These are phyloP conservation scores for Cenchrus fungigraminus DNA, from an alignment of 176 grass and related monocot genomes.

Conservation along the genomic window DNA sequence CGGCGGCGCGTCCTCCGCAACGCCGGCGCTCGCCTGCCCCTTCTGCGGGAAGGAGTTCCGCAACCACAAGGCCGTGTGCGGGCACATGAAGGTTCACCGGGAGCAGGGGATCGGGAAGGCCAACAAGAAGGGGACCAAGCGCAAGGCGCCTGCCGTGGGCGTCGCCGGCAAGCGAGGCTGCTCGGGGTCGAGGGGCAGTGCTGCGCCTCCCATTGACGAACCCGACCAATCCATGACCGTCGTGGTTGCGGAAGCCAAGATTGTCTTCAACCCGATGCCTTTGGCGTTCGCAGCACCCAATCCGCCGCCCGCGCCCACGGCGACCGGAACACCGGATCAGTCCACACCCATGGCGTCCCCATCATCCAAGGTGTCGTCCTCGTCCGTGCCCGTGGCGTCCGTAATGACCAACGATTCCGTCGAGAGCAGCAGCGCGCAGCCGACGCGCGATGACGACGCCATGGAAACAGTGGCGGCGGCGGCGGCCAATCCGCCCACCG, in stretches of 20 bases:
- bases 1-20: no score
- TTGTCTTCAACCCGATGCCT: not conserved
- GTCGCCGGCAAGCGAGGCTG: not conserved
- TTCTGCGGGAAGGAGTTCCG: conserved; percentile 30
- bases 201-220: not conserved
- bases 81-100: conserved; percentile 47
- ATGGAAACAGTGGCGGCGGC: not conserved
- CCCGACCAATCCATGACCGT: not conserved
- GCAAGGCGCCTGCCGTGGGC: not conserved
- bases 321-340: not conserved
- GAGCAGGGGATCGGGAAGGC: not conserved
- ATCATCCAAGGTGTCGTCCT: not conserved
- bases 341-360: not conserved
- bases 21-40: conserved; percentile 1
- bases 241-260: not conserved
- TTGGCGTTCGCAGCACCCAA: not conserved
- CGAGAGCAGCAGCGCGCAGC: not conserved
- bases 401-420: not conserved
- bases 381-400: not conserved
- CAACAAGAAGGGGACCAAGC: not conserved
- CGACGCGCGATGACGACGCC: not conserved
- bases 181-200: not conserved
- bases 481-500: not conserved
- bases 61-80: conserved; percentile 22
- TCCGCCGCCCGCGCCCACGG: not conserved